A percentile compares a stretch with the other conserved stretches of the same genome.
Conservation (phyloP, 192 early-diverging fungal genomes). For the Linnemannia zychae region DNA sequence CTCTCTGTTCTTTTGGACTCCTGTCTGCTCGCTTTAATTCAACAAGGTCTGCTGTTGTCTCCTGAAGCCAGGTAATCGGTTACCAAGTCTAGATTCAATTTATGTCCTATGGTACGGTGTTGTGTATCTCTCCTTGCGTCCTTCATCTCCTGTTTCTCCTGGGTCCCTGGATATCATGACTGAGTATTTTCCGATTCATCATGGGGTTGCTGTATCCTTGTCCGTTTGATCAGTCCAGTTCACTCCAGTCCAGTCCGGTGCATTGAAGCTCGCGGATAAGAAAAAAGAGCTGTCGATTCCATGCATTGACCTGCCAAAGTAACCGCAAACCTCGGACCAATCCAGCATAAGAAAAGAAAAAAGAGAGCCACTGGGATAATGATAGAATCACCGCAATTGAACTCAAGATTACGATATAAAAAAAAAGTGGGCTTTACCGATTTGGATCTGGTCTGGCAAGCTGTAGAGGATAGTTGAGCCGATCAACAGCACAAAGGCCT, state of each 20-base stretch:
- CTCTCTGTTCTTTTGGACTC: not conserved
- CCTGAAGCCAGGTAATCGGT: not conserved
- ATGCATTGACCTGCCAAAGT: not conserved
- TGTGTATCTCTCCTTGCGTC: not conserved
- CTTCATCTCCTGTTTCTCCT: not conserved
- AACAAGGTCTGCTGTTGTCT: too few relatives aligned
- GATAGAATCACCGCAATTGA: not conserved
- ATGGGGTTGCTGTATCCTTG: not conserved
- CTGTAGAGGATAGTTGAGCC: conserved; percentile 47
- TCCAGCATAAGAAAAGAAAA: not conserved
- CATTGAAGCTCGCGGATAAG: not conserved
- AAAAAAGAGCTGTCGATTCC: not conserved
- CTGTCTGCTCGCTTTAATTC: not conserved
- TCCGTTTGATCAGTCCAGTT: not conserved
- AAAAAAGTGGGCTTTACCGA: conserved; percentile 57
- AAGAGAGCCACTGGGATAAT: not conserved
- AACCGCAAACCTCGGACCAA: not conserved
- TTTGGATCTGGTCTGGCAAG: conserved; percentile 52
- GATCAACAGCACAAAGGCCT: conserved; percentile 47
- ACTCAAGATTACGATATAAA: not conserved
- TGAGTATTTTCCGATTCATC: too few relatives aligned
- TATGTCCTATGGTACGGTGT: not conserved
- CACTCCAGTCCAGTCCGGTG: not conserved
- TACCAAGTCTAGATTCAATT: not conserved
- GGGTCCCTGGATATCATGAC: not conserved